Conservation (phyloP, 2,329 filamentous ascomycete genomes). For the Epichloe sp. region DNA sequence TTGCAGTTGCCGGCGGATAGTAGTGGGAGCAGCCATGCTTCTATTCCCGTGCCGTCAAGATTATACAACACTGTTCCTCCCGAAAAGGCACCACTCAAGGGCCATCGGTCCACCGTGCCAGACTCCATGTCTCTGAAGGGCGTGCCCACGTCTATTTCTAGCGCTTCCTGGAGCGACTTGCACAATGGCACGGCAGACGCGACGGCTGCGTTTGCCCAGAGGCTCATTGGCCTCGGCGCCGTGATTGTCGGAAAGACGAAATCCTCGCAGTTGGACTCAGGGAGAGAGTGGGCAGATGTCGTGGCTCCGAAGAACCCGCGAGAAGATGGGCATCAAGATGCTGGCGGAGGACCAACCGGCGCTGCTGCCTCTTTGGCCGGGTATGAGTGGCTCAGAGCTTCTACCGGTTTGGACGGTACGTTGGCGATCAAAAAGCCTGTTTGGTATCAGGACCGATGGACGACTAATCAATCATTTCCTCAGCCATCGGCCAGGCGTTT, state of each 20-base stretch:
- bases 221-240: constrained; percentile 46
- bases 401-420: constrained; percentile 25
- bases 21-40: constrained; percentile 7
- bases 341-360: constrained; percentile 24
- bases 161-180: constrained; percentile 42
- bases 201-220: constrained; percentile 38
- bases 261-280: constrained; percentile 31
- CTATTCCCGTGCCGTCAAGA: constrained; percentile 25
- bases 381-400: constrained; percentile 28
- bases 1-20: constrained; percentile 1
- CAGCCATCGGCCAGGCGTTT: constrained; percentile 11
- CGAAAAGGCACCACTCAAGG: constrained; percentile 21
- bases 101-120: constrained; percentile 22
- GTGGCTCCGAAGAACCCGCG: constrained; percentile 30
- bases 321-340: constrained; percentile 32
- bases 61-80: constrained; percentile 20
- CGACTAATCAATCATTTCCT: not conserved
- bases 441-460: too few relatives aligned
- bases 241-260: constrained; percentile 41
- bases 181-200: constrained; percentile 28
- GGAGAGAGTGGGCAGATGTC: constrained; percentile 29
- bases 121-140: constrained; percentile 29
- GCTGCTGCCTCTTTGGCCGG: constrained; percentile 23
- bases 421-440: too few relatives aligned
- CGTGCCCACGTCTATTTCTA: constrained; percentile 41